phyloP scores from a whole-genome alignment of 768 basidiomycete genomes.

The Cyclocybe aegerita region DNA sequence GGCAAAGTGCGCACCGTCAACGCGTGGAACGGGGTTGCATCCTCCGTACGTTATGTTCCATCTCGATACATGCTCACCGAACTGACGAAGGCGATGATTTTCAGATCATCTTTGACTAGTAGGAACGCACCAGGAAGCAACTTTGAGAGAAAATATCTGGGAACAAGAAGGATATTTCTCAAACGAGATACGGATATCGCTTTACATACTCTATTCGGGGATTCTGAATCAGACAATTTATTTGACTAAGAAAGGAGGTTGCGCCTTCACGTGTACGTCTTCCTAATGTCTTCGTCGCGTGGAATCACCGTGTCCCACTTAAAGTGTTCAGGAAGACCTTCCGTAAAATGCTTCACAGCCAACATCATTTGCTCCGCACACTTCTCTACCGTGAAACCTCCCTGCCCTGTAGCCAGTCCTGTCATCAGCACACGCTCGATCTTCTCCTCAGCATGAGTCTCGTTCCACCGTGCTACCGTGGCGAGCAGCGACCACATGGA shows the following conservation, averaged over 20 bases:
- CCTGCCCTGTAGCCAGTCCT: conserved; percentile 13
- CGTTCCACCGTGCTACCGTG: neutral
- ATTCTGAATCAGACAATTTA: too few species aligned
- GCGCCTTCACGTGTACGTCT: neutral
- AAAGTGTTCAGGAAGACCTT: neutral
- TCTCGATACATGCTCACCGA: neutral
- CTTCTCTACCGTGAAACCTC: conserved; percentile 1
- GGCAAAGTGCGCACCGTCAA: conserved; percentile 22
- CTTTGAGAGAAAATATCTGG: too few species aligned
- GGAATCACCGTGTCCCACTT: conserved; percentile 3
- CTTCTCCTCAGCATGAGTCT: neutral
- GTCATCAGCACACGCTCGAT: conserved; percentile 13
- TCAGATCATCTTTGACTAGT: conserved; percentile 23
- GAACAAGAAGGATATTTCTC: too few species aligned
- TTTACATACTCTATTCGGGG: too few species aligned
- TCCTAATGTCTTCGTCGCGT: conserved; percentile 6
- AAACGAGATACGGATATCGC: too few species aligned
- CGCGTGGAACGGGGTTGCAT: conserved; percentile 19
- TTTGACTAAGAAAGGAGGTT: too few species aligned
- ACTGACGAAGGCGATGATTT: neutral
- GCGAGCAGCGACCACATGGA: conserved; percentile 7
- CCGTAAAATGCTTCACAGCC: conserved; percentile 9
- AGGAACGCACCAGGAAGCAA: too few species aligned
- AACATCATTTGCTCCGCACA: conserved; percentile 14
- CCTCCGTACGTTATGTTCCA: conserved; percentile 24